Evolutionary conservation across 306 rosid genomes (phyloP), one percentile per base, ranked within the genome.

Genomic region (Cicer yamashitae): DNA sequence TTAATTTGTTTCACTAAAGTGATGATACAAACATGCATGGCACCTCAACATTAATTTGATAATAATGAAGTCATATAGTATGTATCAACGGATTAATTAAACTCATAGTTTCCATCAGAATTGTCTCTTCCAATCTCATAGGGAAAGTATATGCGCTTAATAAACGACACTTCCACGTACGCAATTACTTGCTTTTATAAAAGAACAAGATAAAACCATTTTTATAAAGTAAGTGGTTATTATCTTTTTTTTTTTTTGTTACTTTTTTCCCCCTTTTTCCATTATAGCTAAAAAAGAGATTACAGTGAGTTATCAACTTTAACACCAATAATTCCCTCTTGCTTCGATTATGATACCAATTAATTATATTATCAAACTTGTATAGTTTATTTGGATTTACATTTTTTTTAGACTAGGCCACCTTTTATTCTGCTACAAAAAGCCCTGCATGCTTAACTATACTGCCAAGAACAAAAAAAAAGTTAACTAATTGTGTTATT

Each of bases 191-290:
- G 81, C 87, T 84, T 84, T 74, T 74, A 56, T 59, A 84, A 84
- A 84, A 81, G 81, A n/a, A 48, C 58, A 60, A 72, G 83, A 81
- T 68, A 81, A 81, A 64, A 52, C 50, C 59, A 48, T 74, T 81
- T 80, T 61, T 57, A 70, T 77, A 81, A 60, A 60, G 67, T 60
- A 60, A 77, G 37, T 25, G 15, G 37, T 40, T 47, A 22, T 81
- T 74, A 69, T 38, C 81, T 61, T 45, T 38, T 60, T 60, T 1
- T 66, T 34, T 17, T 56, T 77, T 38, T 25, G 22, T 54, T 62
- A 37, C 30, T 47, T 81, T 39, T 30, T 8, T 11, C 17, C 3
- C 7, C 0, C 58, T 38, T 68, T 71, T 61, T 74, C 18, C 83
- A 78, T 57, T 17, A n/a, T 62, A 77, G 77, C 64, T 60, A 15